Percentiles rank a stretch among this genome's conserved stretches.
phyloP scores from a whole-genome alignment of 106 monocot species.

The Phalaenopsis aphrodite region DNA sequence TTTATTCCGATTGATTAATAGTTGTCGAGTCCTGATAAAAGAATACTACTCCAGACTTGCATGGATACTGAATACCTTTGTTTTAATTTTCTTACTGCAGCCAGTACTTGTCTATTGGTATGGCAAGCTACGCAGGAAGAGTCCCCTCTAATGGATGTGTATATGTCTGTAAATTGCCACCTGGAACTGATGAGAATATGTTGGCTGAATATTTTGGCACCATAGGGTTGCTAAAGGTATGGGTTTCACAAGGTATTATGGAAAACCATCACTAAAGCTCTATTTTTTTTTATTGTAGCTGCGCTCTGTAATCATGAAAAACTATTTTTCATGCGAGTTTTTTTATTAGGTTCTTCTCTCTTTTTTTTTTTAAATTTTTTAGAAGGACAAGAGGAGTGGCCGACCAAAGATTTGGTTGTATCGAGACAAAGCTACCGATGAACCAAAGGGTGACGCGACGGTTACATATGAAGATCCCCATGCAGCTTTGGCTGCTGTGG shows the following conservation, averaged over 20 bases:
- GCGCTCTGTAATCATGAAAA: background rate
- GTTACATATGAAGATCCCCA: constrained; percentile 98
- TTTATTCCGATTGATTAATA: background rate
- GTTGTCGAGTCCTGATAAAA: background rate
- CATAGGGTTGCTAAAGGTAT: constrained; percentile 99
- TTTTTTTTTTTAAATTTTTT: background rate
- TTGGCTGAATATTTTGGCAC: constrained; percentile 96
- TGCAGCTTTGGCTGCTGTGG: constrained; percentile 92
- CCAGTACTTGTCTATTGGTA: constrained; percentile 13
- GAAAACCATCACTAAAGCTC: constrained; percentile 23
- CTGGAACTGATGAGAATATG: constrained; percentile 87
- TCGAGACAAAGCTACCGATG: constrained; percentile 78
- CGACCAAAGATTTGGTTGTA: constrained; percentile 95
- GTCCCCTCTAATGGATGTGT: constrained; percentile 65
- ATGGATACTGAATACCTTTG: background rate
- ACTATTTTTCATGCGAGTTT: background rate
- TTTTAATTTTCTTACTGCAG: background rate
- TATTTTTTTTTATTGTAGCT: background rate
- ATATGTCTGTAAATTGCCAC: constrained; percentile 87
- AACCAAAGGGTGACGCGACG: constrained; percentile 99
- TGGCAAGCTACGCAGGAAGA: constrained; percentile 61
- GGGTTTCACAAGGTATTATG: constrained; percentile 58
- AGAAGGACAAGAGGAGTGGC: constrained; percentile 97
- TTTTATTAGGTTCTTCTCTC: background rate
- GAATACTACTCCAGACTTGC: background rate